Conservation (phyloP, 495 filamentous ascomycete genomes). For the Trichoderma erinaceum region DNA sequence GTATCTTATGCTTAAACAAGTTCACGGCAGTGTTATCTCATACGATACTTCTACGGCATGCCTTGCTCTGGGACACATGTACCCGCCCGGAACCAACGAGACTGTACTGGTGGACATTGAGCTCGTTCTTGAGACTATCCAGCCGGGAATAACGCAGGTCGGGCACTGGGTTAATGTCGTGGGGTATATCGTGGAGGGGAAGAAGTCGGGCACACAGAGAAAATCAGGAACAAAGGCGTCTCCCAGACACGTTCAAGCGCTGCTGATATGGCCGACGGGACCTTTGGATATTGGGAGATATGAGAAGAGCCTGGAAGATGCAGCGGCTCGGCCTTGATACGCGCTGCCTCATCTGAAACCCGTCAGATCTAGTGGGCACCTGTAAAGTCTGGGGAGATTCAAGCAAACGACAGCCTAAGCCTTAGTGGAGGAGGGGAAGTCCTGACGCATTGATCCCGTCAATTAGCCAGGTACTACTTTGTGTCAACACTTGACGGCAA, state of each 20-base stretch:
- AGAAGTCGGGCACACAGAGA: conserved; percentile 17
- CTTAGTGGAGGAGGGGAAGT: background rate
- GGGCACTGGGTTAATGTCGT: conserved; percentile 92
- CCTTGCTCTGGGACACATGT: conserved; percentile 62
- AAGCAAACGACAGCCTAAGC: background rate
- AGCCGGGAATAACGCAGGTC: conserved; percentile 56
- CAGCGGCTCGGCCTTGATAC: background rate
- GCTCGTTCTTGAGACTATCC: conserved; percentile 59
- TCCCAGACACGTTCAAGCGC: conserved; percentile 51
- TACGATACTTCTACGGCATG: conserved; percentile 57
- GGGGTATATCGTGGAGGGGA: conserved; percentile 59
- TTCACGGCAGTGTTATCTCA: conserved; percentile 53
- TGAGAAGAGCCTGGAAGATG: conserved; percentile 37
- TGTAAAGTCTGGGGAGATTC: background rate
- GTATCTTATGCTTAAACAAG: background rate
- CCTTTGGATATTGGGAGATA: conserved; percentile 58
- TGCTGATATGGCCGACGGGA: conserved; percentile 62
- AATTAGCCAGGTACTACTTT: background rate
- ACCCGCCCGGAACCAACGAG: conserved; percentile 40
- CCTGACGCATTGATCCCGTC: background rate
- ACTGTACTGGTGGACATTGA: conserved; percentile 61
- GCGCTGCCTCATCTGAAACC: background rate
- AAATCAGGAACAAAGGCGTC: conserved; percentile 7
- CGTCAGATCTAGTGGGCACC: background rate
- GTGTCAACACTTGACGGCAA: background rate